Evolutionary conservation across 805 yeast genomes (phyloP).

Genomic region (Suhomyces faveliae): DNA sequence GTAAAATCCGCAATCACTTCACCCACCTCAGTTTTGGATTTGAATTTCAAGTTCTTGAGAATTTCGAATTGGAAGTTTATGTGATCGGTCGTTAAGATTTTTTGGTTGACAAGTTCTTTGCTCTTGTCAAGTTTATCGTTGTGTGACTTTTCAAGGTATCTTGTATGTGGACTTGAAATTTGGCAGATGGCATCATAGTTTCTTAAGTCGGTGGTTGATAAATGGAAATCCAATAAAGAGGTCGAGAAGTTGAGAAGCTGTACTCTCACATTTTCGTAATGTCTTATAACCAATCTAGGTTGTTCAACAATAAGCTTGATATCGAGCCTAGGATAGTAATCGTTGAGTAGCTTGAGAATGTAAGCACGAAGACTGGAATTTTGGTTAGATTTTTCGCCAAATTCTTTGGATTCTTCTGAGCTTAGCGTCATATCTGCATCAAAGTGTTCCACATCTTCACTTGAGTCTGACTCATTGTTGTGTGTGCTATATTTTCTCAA

Average conservation of each 20-base stretch:
- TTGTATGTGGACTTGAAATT: conserved; percentile 30
- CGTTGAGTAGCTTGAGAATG: conserved; percentile 25
- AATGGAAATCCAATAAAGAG: conserved; percentile 34
- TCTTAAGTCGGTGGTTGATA: conserved; percentile 28
- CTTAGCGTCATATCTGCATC: conserved; percentile 4
- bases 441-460: not conserved
- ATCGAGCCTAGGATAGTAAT: conserved; percentile 29
- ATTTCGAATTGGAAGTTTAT: conserved; percentile 22
- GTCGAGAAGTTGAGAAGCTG: conserved; percentile 33
- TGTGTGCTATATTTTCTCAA: not conserved
- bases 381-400: not conserved
- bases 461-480: not conserved
- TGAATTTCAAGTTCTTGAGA: conserved; percentile 27
- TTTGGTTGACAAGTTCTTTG: conserved; percentile 1
- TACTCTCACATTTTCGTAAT: conserved; percentile 14
- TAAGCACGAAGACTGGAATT: conserved; percentile 8
- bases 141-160: conserved; percentile 28
- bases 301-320: conserved; percentile 32
- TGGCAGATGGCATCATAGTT: conserved; percentile 36
- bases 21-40: conserved; percentile 18
- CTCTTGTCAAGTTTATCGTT: not conserved
- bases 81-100: conserved; percentile 19
- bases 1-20: conserved; percentile 25
- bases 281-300: conserved; percentile 30
- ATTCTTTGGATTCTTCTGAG: not conserved